These are phyloP conservation scores for Chondrostereum purpureum DNA, from an alignment of 1,284 basidiomycete genomes.

Conservation along the genomic window DNA sequence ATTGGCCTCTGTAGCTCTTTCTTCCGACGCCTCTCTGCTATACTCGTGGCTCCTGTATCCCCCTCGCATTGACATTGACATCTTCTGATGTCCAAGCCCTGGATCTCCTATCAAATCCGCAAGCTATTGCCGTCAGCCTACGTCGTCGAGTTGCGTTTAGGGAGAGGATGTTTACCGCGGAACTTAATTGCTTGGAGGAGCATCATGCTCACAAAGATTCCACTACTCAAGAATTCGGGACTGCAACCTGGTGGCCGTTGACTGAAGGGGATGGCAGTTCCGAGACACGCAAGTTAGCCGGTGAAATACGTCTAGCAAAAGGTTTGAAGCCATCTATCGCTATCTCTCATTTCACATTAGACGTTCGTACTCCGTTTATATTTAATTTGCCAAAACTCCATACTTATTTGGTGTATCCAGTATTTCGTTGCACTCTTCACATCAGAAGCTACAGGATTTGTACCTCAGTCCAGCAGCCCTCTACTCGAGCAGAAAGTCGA, in stretches of 20 bases:
- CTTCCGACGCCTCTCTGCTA: constrained; percentile 31
- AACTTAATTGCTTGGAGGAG: constrained; percentile 21
- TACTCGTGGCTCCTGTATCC: constrained; percentile 29
- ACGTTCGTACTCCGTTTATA: constrained; percentile 25
- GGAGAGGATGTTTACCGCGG: constrained; percentile 9
- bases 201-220: not conserved
- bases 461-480: constrained; percentile 12
- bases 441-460: constrained; percentile 25
- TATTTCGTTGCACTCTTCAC: constrained; percentile 29
- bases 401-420: constrained; percentile 19
- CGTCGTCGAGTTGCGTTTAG: constrained; percentile 24
- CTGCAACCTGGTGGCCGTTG: constrained; percentile 29
- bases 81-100: constrained; percentile 26
- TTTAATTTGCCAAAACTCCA: not conserved
- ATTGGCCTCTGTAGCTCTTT: constrained; percentile 20
- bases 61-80: constrained; percentile 23
- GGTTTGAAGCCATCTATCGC: constrained; percentile 29
- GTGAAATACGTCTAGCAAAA: constrained; percentile 28
- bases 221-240: constrained; percentile 22
- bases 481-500: not conserved
- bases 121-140: constrained; percentile 25
- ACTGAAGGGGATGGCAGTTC: constrained; percentile 15
- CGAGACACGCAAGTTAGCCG: constrained; percentile 23
- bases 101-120: constrained; percentile 27
- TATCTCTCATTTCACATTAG: constrained; percentile 30